Evolutionary conservation across 371 early-diverging fungal species (phyloP).

Genomic region (Lichtheimia hyalospora): DNA sequence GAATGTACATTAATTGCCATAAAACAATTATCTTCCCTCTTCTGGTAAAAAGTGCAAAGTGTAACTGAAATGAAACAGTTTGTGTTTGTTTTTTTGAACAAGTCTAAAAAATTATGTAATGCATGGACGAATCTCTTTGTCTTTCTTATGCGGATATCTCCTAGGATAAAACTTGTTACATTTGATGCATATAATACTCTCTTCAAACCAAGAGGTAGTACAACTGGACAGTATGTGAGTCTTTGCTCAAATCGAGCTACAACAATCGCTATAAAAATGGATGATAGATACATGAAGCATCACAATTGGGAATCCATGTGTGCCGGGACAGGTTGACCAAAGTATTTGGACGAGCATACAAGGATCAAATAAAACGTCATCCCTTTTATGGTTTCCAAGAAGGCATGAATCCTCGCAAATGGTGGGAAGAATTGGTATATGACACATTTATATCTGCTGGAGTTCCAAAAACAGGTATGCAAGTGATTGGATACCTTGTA

Average conservation of each 20-base stretch:
- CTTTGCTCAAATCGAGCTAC: background rate
- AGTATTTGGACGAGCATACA: conserved; percentile 11
- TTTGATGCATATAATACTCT: conserved; percentile 36
- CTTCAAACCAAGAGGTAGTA: conserved; percentile 32
- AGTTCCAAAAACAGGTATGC: conserved; percentile 9
- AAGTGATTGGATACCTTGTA: background rate
- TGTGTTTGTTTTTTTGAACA: too few relatives aligned
- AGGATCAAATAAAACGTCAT: conserved; percentile 8
- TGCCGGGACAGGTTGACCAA: conserved; percentile 6
- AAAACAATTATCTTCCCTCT: too few relatives aligned
- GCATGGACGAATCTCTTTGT: too few relatives aligned
- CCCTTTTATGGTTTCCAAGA: conserved; percentile 17
- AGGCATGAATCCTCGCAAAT: conserved; percentile 11
- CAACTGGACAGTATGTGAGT: conserved; percentile 42
- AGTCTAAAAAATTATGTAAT: too few relatives aligned
- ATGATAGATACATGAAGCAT: conserved; percentile 11
- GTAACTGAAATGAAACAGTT: too few relatives aligned
- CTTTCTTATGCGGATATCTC: too few relatives aligned
- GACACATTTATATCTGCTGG: conserved; percentile 11
- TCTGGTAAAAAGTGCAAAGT: too few relatives aligned
- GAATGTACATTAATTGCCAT: too few relatives aligned
- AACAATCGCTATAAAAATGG: background rate
- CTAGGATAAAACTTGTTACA: conserved; percentile 19
- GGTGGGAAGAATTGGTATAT: conserved; percentile 20
- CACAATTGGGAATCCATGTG: conserved; percentile 9